A percentile compares a stretch with the other conserved stretches of the same genome.
Conservation (phyloP, 352 stramenopile genomes). For the Phytophthora podocarpi region DNA sequence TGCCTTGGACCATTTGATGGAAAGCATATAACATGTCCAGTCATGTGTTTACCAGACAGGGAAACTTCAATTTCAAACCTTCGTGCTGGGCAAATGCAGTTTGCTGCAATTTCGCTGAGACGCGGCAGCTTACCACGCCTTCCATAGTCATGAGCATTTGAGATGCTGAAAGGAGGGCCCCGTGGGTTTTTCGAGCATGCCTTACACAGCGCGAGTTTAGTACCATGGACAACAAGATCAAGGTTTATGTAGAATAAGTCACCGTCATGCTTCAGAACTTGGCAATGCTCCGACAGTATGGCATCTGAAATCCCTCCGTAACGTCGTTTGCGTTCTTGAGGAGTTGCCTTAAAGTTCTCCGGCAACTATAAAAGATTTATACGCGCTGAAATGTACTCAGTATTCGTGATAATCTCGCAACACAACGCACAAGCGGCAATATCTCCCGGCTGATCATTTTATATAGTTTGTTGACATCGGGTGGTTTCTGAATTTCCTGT, state of each 20-base stretch:
- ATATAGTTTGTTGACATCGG: no score
- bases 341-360: no score
- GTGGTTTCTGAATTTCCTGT: no score
- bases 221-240: neutral
- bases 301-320: no score
- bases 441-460: no score
- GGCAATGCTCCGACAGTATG: no score
- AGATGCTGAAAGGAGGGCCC: neutral
- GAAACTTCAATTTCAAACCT: neutral
- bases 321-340: no score
- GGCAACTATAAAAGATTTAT: no score
- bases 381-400: no score
- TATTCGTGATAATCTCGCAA: no score
- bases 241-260: neutral
- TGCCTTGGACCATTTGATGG: neutral
- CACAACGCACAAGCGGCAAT: no score
- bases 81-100: slow-evolving; percentile 1
- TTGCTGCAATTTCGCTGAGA: neutral
- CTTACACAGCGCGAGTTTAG: neutral
- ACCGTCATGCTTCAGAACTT: no score
- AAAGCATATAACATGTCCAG: slow-evolving; percentile 1
- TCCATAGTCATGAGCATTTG: neutral
- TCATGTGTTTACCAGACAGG: neutral
- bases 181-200: neutral
- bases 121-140: neutral